Percentiles rank a stretch among this genome's conserved stretches.
These are phyloP conservation scores for Scedosporium dehoogii DNA, from an alignment of 2,329 filamentous ascomycete species.

Conservation along the genomic window DNA sequence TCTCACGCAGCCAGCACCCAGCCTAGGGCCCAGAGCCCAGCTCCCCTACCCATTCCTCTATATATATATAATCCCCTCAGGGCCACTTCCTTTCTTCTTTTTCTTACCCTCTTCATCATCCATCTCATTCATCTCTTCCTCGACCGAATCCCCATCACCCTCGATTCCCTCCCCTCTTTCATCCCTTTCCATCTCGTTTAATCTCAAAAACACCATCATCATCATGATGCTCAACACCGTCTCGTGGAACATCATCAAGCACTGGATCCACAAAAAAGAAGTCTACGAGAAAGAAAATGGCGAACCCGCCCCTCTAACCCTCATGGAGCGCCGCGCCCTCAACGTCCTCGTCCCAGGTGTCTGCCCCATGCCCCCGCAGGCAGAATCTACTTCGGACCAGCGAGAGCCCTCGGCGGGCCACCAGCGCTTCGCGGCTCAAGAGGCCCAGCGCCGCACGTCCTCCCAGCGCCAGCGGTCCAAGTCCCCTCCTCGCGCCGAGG, in stretches of 20 bases:
- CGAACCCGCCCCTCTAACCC: constrained; percentile 25
- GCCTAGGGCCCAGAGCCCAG: not conserved
- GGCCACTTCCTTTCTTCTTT: not conserved
- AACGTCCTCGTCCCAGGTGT: constrained; percentile 23
- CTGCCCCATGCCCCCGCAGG: constrained; percentile 9
- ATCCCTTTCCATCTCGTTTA: not conserved
- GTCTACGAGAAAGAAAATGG: not conserved
- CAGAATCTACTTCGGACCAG: too few relatives aligned
- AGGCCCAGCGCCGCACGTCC: too few relatives aligned
- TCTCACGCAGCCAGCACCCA: not conserved
- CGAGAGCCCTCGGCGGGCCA: constrained; percentile 10
- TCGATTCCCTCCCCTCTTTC: not conserved
- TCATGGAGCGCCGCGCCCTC: constrained; percentile 28
- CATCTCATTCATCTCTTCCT: not conserved
- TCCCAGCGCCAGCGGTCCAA: too few relatives aligned
- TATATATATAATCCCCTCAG: not conserved
- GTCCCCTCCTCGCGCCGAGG: too few relatives aligned
- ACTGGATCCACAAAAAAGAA: constrained; percentile 28
- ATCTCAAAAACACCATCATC: not conserved
- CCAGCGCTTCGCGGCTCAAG: constrained; percentile 1
- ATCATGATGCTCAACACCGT: constrained; percentile 14
- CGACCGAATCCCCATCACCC: not conserved
- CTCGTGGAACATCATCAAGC: constrained; percentile 24
- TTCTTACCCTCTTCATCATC: not conserved
- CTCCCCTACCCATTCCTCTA: not conserved